These are phyloP conservation scores for Erodium texanum DNA, from an alignment of 441 rosid genomes.

Conservation along the genomic window DNA sequence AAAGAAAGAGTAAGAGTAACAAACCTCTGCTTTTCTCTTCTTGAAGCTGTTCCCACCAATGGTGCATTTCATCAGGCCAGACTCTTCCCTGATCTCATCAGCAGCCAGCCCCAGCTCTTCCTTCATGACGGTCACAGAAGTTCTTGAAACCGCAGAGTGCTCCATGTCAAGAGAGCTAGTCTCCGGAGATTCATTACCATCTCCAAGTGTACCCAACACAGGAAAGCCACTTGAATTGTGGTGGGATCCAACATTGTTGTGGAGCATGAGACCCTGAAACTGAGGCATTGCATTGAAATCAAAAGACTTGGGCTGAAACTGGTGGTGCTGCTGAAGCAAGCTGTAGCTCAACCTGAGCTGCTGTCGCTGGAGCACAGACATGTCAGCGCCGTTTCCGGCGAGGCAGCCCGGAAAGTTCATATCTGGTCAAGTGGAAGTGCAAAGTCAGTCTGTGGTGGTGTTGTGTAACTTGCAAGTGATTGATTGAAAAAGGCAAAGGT, in stretches of 20 bases:
- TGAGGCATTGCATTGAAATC: constrained; percentile 2
- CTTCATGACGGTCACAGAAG: constrained; percentile 16
- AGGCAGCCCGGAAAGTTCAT: constrained; percentile 4
- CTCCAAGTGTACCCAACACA: not conserved
- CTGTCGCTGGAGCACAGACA: constrained; percentile 4
- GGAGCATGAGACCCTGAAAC: not conserved
- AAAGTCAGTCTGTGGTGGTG: not conserved
- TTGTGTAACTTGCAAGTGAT: not conserved
- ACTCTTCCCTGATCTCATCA: constrained; percentile 8
- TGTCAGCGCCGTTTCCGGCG: constrained; percentile 3
- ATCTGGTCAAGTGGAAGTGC: not conserved
- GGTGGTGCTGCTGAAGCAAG: not conserved
- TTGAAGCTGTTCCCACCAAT: constrained; percentile 11
- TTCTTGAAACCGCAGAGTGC: constrained; percentile 28
- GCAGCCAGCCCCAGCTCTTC: constrained; percentile 19
- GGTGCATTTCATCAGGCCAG: constrained; percentile 2
- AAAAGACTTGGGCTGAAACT: not conserved
- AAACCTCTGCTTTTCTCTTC: constrained; percentile 45
- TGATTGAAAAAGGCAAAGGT: not conserved
- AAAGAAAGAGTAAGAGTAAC: constrained; percentile 1
- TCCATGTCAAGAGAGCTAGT: constrained; percentile 19
- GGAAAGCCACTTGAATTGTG: not conserved
- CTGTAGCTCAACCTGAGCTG: not conserved
- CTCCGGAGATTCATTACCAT: not conserved
- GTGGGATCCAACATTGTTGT: not conserved